A percentile compares a stretch with the other conserved stretches of the same genome.
Evolutionary conservation across 139 green algal genomes (phyloP).

Genomic region (Chlorella sp.): DNA sequence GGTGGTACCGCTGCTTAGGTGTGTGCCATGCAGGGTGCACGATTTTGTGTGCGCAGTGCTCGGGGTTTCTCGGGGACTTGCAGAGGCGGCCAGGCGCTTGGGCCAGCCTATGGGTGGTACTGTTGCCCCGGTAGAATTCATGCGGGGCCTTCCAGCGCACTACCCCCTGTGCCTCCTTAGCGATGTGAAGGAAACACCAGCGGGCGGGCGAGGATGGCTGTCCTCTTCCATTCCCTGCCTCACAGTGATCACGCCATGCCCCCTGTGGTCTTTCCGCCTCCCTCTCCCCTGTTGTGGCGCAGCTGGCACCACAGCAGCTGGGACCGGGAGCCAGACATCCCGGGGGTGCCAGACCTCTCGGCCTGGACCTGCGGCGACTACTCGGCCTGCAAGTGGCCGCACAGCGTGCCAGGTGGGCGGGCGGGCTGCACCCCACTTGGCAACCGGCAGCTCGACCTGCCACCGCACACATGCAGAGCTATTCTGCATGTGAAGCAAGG

Average conservation of each 20-base stretch:
- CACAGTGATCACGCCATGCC: no score
- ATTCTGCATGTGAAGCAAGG: not conserved
- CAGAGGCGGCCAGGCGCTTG: no score
- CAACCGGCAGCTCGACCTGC: not conserved
- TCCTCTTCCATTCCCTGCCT: not conserved
- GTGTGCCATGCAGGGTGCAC: no score
- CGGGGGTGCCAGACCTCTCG: slow-evolving; percentile 38
- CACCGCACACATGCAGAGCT: not conserved
- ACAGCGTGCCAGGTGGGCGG: not conserved
- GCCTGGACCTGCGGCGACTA: slow-evolving; percentile 60
- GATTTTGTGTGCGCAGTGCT: no score
- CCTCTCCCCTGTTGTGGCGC: not conserved
- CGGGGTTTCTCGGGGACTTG: no score
- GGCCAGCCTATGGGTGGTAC: no score
- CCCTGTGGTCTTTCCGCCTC: not conserved
- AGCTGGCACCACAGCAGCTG: slow-evolving; percentile 51
- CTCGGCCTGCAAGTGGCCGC: slow-evolving; percentile 34
- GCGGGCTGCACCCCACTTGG: not conserved
- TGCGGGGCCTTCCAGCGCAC: no score
- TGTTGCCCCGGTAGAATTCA: no score
- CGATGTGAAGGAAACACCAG: no score
- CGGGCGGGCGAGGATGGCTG: not conserved
- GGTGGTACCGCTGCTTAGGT: no score
- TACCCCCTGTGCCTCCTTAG: no score
- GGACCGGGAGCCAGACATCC: slow-evolving; percentile 64